Evolutionary conservation across 306 rosid genomes (phyloP), one percentile per base, ranked within the genome.

Genomic region (Trifolium subterraneum): DNA sequence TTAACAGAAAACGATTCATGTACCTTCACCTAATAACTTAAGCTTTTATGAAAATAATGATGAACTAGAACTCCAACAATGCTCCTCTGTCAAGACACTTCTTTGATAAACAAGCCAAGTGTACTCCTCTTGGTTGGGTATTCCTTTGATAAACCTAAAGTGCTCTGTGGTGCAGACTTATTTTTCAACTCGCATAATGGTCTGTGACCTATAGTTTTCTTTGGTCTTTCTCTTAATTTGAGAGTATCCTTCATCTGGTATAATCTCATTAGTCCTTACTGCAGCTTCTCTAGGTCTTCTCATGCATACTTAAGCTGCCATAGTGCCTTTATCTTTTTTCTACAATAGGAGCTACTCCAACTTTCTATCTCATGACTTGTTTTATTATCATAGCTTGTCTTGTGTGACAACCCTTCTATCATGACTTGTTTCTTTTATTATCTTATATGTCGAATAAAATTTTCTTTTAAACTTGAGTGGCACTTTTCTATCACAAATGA

Each of bases 171-270:
- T 14, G 20, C 39, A 3, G 39, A 29, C 20, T 14, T 60, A 41
- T 60, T 29, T 60, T 60, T 60, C 39, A 29, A 29, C 22, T 60
- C 41, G 7, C 22, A 14, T 56, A 14, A 60, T 60, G 41, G 38
- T 29, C 65, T 29, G 20, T 29, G 20, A 22, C 65, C 65, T 60
- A 15, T 60, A 60, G 39, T 14, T 60, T 60, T 29, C 38, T 60
- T 58, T 58, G 36, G 18, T 60, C 65, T 7, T 36, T 36, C 39
- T 36, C 39, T 36, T 36, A 36, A 36, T 36, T 36, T 36, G 8
- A 36, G 10, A 7, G 10, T 7, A 36, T 36, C 39, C 0, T 36
- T 36, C 39, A 36, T 36, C 10, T 35, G 39, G 39, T 36, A 36
- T 36, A 51, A 5, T 42, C 15, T 42, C 15, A 42, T 42, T 42